Base-by-base conservation (phyloP, 2,329 filamentous ascomycete genomes). In the Diaporthe sp. region DNA sequence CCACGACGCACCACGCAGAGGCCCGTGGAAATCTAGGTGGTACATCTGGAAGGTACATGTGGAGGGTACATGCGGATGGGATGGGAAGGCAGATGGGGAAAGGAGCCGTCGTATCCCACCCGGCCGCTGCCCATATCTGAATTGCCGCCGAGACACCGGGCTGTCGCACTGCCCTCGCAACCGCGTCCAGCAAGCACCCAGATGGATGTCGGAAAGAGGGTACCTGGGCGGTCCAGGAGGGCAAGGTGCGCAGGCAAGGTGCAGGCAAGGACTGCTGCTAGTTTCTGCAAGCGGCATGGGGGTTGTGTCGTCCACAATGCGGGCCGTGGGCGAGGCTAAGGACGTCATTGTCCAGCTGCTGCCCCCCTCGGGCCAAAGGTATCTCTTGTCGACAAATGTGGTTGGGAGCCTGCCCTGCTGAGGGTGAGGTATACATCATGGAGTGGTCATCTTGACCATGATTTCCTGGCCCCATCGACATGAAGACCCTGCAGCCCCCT, bases 231-330 rank as follows among this genome's bases (percentile, higher is more conserved):
- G 13, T 44, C 44, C 17, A 49, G 44, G 44, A 49, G 44, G 44
- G 44, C 44, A 49, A 42, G 28, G 37, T 34, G 57, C 28, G 17
- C 9, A 12, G 19, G 44, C 46, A 53, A 46, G 46, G 42, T 39
- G 34, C 34, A 25, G 46, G n/a, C 51, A 58, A 55, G 49, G 70
- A 39, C 44, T n/a, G 46, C n/a, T 76, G 61, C 73, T 75, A 76
- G 73, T 73, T 69, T 74, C 46, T 76, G 75, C 75, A 76, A 62
- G 53, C 6, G 39, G 61, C 73, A 75, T 65, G 75, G 75, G 62
- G 68, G 68, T 46, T 55, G n/a, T 70, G 44, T 55, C n/a, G 71
- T 25, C 42, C 51, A 28, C 55, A 22, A 51, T 44, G 49, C 70
- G 70, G 70, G 70, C 58, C 49, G 70, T 62, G 70, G 46, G 70